These are phyloP conservation scores for Tylopilus sp. DNA, from an alignment of 768 basidiomycete genomes.

Conservation along the genomic window DNA sequence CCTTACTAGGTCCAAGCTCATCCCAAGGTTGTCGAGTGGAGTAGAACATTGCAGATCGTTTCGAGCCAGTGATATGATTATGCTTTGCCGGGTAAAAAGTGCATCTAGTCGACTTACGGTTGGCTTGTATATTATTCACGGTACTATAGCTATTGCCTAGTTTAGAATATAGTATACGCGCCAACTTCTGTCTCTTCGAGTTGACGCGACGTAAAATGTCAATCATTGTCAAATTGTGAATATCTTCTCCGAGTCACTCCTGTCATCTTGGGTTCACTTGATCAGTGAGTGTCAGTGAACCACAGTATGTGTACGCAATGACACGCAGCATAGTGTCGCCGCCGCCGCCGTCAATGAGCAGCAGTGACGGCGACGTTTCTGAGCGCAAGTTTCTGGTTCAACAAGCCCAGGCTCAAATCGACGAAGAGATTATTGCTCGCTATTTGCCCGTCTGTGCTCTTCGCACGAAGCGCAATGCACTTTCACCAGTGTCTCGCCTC, in stretches of 20 bases:
- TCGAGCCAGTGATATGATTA: conserved; percentile 10
- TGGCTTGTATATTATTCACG: not conserved
- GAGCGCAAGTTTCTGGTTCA: not conserved
- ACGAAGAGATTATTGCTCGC: not conserved
- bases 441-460: conserved; percentile 4
- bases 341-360: not conserved
- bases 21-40: conserved; percentile 71
- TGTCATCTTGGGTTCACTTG: not conserved
- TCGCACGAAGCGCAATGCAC: not conserved
- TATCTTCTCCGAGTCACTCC: too few relatives aligned
- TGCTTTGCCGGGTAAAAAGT: not conserved
- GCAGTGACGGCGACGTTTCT: not conserved
- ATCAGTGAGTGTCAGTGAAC: not conserved
- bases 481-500: not conserved
- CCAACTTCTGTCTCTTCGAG: not conserved
- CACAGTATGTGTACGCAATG: not conserved
- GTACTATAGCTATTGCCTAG: not conserved
- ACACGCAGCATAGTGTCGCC: not conserved
- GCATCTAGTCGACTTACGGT: not conserved
- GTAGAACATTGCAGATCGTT: conserved; percentile 59
- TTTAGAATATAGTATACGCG: too few relatives aligned
- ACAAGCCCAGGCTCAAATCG: not conserved
- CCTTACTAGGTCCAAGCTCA: conserved; percentile 60
- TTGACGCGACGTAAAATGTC: not conserved
- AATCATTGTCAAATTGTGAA: not conserved